Conservation (phyloP, 129 eudicot species). For the Helianthus annuus region HanXRQr2.0-SUNRISE NC_035438.2:64518813-64519312, state of each 20-base stretch:
- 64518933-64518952: neutral
- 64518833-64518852: neutral
- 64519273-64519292: constrained; percentile 51
- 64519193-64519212: constrained; percentile 79
- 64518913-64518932: constrained; percentile 5
- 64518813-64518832: neutral
- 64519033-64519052: neutral
- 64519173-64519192: constrained; percentile 93
- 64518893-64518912: neutral
- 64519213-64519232: constrained; percentile 58
- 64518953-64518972: constrained; percentile 1
- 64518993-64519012: neutral
- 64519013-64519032: neutral
- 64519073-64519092: constrained; percentile 15
- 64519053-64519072: constrained; percentile 4
- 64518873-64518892: neutral
- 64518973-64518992: neutral
- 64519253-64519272: constrained; percentile 79
- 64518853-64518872: neutral
- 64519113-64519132: constrained; percentile 70
- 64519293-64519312: constrained; percentile 59
- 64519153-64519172: constrained; percentile 77
- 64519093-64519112: constrained; percentile 89
- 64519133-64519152: constrained; percentile 53
- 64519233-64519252: constrained; percentile 95